A percentile compares a stretch with the other conserved stretches of the same genome.
These are phyloP conservation scores for Sphaerulina musiva DNA, from an alignment of 2,329 filamentous ascomycete genomes.

Conservation along the genomic window DNA sequence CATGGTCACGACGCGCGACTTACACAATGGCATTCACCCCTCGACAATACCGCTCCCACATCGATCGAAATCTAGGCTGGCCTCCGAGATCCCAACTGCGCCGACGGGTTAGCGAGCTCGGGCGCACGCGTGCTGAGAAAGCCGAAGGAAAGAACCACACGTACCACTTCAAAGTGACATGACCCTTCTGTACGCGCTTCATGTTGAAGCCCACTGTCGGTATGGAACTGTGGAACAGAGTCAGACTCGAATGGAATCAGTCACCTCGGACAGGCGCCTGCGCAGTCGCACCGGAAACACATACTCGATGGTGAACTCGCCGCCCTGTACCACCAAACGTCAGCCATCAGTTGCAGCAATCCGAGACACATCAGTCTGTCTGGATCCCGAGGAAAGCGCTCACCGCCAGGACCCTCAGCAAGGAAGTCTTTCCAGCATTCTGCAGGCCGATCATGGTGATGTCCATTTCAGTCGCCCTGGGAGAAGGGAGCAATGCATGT, in stretches of 20 bases:
- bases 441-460: slow-evolving; percentile 98
- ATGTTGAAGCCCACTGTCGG: slow-evolving; percentile 99
- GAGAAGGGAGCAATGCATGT: slow-evolving; percentile 20
- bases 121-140: neutral
- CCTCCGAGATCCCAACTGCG: slow-evolving; percentile 88
- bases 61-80: slow-evolving; percentile 90
- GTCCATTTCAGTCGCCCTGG: slow-evolving; percentile 97
- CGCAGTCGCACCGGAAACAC: slow-evolving; percentile 36
- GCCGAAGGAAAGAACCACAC: slow-evolving; percentile 21
- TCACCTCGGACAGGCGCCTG: slow-evolving; percentile 20
- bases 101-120: slow-evolving; percentile 26
- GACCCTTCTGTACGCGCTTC: slow-evolving; percentile 94
- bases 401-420: slow-evolving; percentile 91
- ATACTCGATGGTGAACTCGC: slow-evolving; percentile 98
- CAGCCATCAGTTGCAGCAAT: slow-evolving; percentile 28
- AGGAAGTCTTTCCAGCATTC: slow-evolving; percentile 94
- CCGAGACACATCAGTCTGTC: slow-evolving; percentile 5
- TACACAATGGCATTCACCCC: slow-evolving; percentile 94
- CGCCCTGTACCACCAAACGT: slow-evolving; percentile 58
- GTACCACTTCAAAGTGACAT: slow-evolving; percentile 93
- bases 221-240: slow-evolving; percentile 65
- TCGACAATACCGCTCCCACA: slow-evolving; percentile 99
- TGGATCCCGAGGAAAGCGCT: slow-evolving; percentile 39
- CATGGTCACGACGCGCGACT: slow-evolving; percentile 25
- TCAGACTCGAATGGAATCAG: slow-evolving; percentile 29